Evolutionary conservation across 768 basidiomycete genomes (phyloP), one percentile per base, ranked within the genome.

Genomic region (Galerina marginata): DNA sequence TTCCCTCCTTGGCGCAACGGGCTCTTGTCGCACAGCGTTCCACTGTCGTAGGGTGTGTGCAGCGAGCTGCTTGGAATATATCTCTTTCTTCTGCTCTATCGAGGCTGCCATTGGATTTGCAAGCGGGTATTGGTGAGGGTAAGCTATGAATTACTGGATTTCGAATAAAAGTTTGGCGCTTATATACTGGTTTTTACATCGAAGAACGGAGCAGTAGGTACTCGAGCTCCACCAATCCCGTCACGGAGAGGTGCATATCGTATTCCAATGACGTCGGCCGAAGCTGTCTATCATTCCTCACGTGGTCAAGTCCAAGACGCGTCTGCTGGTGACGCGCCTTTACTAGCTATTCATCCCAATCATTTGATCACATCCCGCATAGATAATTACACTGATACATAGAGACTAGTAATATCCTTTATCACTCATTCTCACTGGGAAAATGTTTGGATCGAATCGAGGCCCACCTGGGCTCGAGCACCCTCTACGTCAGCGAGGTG

Each of bases 11-110:
- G 54, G 58, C 3, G 60, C 16, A 14, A 16, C 15, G 29, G 53
- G 39, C n/a, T 62, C 53, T n/a, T 65, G 63, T 3, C 65, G 66
- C 12, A 72, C 73, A 29, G 73, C 65, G 54, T 77, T 72, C 73
- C 76, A 79, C 59, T 82, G 81, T 54, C 74, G 74, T 9, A 74
- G 68, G 1, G 82, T 83, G 63, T 81, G 70, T 3, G 69, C 79
- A 6, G 76, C 77, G 9, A 83, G 68, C 55, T 80, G 74, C 25
- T 70, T 71, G 2, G 80, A 76, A 56, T 83, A 82, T 23, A 69
- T 65, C 14, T 68, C 68, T 58, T 75, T 79, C 65, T 74, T 67
- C 54, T 80, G 76, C 61, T 81, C 77, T 36, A 75, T 4, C 15
- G 75, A 74, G 39, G 71, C 67, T n/a, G 71, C 69, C 74, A 75